A percentile compares a stretch with the other conserved stretches of the same genome.
Evolutionary conservation across 2,329 filamentous ascomycete species (phyloP).

Genomic region (Verticillium zaregamsianum): DNA sequence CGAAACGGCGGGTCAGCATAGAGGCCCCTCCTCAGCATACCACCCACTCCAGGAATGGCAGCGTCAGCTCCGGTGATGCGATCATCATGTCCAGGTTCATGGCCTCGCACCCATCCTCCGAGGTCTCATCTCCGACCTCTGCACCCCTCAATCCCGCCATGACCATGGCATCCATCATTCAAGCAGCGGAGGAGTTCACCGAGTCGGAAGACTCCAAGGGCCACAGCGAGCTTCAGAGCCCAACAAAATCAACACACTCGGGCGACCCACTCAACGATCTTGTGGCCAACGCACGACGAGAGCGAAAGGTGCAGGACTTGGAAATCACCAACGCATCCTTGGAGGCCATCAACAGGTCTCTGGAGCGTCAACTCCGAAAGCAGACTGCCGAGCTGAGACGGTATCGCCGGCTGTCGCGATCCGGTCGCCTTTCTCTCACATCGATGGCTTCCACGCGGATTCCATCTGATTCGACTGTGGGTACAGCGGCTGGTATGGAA

Average conservation of each 20-base stretch:
- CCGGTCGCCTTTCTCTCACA: constrained; percentile 61
- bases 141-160: constrained; percentile 30
- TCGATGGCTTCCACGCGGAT: constrained; percentile 32
- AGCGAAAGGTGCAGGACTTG: constrained; percentile 91
- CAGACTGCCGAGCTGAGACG: constrained; percentile 84
- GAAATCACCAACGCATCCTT: constrained; percentile 96
- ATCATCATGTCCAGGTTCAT: constrained; percentile 29
- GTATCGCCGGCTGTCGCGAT: constrained; percentile 79
- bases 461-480: constrained; percentile 34
- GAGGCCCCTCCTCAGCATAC: constrained; percentile 31
- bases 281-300: constrained; percentile 82
- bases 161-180: constrained; percentile 52
- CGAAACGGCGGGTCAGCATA: constrained; percentile 38
- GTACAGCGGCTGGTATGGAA: constrained; percentile 13
- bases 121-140: constrained; percentile 32
- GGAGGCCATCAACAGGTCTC: constrained; percentile 87
- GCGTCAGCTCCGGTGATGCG: constrained; percentile 30
- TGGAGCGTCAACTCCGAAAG: constrained; percentile 88
- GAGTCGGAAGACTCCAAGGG: constrained; percentile 22
- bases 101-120: constrained; percentile 25
- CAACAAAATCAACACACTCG: constrained; percentile 50
- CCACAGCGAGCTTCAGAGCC: constrained; percentile 43
- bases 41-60: constrained; percentile 37
- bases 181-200: constrained; percentile 48
- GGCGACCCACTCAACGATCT: constrained; percentile 67